Evolutionary conservation across 163 green algal genomes (phyloP).

Genomic region (Trebouxiophyceae sp.): DNA sequence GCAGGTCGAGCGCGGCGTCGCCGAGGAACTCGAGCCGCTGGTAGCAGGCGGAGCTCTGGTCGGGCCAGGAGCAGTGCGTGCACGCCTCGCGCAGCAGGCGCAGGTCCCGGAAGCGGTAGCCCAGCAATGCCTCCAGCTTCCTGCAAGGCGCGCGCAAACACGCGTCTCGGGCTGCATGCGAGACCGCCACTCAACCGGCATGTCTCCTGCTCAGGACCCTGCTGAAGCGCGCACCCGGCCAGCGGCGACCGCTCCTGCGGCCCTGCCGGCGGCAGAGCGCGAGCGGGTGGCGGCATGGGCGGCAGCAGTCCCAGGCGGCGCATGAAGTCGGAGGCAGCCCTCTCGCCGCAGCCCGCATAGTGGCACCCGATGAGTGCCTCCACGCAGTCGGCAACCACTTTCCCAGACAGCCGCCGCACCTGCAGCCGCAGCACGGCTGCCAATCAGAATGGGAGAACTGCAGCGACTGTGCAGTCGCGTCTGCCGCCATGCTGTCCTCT

Average conservation of each 20-base stretch:
- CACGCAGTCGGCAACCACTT: slow-evolving; percentile 32
- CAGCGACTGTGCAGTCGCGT: too few species aligned
- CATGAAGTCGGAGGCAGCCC: slow-evolving; percentile 1
- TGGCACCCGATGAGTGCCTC: slow-evolving; percentile 30
- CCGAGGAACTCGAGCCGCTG: slow-evolving; percentile 50
- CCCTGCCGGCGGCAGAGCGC: neutral
- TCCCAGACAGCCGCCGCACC: slow-evolving; percentile 4
- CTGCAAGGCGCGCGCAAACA: too few species aligned
- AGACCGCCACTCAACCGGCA: too few species aligned
- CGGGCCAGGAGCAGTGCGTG: slow-evolving; percentile 40
- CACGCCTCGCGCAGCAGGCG: slow-evolving; percentile 31
- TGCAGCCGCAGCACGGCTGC: too few species aligned
- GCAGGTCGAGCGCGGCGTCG: slow-evolving; percentile 35
- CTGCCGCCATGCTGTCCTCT: too few species aligned
- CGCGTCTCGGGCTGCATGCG: too few species aligned
- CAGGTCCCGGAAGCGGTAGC: slow-evolving; percentile 19
- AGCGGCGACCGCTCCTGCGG: too few species aligned
- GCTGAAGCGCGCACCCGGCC: neutral
- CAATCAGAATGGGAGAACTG: too few species aligned
- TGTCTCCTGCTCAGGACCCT: neutral
- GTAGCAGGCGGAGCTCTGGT: slow-evolving; percentile 25
- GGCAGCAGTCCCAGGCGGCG: neutral
- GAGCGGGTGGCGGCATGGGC: neutral
- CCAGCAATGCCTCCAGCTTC: slow-evolving; percentile 14
- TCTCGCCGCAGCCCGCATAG: slow-evolving; percentile 2